A percentile compares a stretch with the other conserved stretches of the same genome.
Evolutionary conservation across 108 stramenopile species (phyloP).

Genomic region (Cyclostephanos tholiformis): DNA sequence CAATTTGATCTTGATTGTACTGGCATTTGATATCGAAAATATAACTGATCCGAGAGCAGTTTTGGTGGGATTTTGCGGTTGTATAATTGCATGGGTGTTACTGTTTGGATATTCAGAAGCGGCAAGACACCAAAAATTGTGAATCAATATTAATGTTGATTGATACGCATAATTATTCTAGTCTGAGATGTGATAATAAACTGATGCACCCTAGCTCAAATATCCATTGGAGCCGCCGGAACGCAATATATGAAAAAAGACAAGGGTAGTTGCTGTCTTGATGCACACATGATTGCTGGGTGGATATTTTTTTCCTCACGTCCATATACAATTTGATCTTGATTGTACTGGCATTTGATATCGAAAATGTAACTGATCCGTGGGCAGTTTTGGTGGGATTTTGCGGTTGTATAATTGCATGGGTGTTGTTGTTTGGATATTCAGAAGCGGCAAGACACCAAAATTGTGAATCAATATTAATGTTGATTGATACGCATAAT

Average conservation of each 20-base stretch:
- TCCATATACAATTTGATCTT: slow-evolving; percentile 19
- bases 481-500: too few species aligned
- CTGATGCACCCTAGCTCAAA: slow-evolving; percentile 8
- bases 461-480: too few species aligned
- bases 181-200: slow-evolving; percentile 3
- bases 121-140: slow-evolving; percentile 8
- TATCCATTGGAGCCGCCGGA: slow-evolving; percentile 17
- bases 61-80: slow-evolving; percentile 13
- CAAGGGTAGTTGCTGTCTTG: slow-evolving; percentile 13
- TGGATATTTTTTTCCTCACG: slow-evolving; percentile 24
- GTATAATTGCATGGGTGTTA: slow-evolving; percentile 18
- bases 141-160: too few species aligned
- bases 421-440: slow-evolving; percentile 28
- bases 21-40: slow-evolving; percentile 26
- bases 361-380: slow-evolving; percentile 16
- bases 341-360: slow-evolving; percentile 27
- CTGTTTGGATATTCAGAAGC: slow-evolving; percentile 32
- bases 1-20: slow-evolving; percentile 20
- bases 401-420: slow-evolving; percentile 11
- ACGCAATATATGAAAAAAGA: slow-evolving; percentile 14
- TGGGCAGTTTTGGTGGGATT: slow-evolving; percentile 14
- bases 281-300: slow-evolving; percentile 15
- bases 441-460: slow-evolving; percentile 30
- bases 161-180: too few species aligned
- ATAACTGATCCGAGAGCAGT: slow-evolving; percentile 15